Percentiles rank a stretch among this genome's conserved stretches.
Conservation (phyloP, 179 eudicot species). For the Silene noctiflora region DNA sequence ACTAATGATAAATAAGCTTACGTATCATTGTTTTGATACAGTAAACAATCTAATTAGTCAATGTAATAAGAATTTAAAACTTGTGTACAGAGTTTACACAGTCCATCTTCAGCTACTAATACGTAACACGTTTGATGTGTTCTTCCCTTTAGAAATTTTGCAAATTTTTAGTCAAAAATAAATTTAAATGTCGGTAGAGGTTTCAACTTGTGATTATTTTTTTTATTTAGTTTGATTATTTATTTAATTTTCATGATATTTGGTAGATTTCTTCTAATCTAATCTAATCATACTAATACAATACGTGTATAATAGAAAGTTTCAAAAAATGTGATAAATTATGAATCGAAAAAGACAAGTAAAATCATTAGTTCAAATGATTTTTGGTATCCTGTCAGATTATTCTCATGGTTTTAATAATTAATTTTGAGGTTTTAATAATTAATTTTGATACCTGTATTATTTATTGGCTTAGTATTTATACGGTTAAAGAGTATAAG, state of each 20-base stretch:
- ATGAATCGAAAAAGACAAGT: background rate
- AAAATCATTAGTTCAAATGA: background rate
- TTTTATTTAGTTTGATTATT: background rate
- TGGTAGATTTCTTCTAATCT: background rate
- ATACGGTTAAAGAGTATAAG: too few relatives aligned
- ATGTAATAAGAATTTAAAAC: background rate
- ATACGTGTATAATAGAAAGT: background rate
- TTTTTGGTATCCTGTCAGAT: background rate
- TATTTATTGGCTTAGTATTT: background rate
- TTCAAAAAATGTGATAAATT: background rate
- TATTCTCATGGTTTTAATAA: background rate
- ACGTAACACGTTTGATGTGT: background rate
- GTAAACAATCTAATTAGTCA: background rate
- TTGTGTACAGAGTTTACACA: background rate
- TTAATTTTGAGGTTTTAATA: background rate
- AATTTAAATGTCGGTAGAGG: background rate
- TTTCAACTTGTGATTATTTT: background rate
- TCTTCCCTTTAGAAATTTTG: background rate
- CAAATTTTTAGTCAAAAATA: background rate
- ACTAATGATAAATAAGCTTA: background rate
- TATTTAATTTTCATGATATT: background rate
- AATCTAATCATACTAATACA: background rate
- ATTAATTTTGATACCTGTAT: background rate
- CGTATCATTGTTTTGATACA: background rate
- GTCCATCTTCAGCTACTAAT: background rate